Evolutionary conservation across 441 rosid species (phyloP).

Genomic region (Gossypium aridum): DNA sequence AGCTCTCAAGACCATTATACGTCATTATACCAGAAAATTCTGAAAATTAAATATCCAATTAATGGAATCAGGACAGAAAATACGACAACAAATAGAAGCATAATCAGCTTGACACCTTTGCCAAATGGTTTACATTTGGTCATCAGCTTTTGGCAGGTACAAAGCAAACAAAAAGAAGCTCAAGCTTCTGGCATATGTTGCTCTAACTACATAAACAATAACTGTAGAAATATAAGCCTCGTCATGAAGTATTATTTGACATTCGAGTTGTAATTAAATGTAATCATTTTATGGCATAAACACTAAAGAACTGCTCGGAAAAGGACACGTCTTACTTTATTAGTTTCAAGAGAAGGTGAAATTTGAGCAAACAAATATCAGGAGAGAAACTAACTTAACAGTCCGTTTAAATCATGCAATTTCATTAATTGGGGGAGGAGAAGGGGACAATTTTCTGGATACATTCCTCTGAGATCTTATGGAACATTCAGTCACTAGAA

Average conservation of each 20-base stretch:
- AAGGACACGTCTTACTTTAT: neutral
- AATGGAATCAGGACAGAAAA: neutral
- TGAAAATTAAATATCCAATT: neutral
- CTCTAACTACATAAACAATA: neutral
- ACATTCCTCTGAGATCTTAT: neutral
- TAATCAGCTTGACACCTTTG: constrained; percentile 1
- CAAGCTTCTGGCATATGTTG: neutral
- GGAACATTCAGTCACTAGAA: neutral
- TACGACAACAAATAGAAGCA: constrained; percentile 2
- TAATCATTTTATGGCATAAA: constrained; percentile 2
- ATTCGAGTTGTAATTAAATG: neutral
- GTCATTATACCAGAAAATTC: constrained; percentile 60
- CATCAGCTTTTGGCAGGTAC: neutral
- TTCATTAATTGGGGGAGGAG: neutral
- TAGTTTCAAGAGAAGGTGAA: neutral
- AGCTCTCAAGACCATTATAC: constrained; percentile 77
- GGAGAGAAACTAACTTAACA: neutral
- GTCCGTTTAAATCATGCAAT: neutral
- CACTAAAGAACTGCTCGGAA: neutral
- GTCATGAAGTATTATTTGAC: neutral
- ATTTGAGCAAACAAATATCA: neutral
- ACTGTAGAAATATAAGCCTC: neutral
- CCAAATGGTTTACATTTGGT: neutral
- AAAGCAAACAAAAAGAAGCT: constrained; percentile 1
- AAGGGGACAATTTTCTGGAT: neutral